These are phyloP conservation scores for Backusella circina DNA, from an alignment of 192 early-diverging fungal genomes.

Conservation along the genomic window DNA sequence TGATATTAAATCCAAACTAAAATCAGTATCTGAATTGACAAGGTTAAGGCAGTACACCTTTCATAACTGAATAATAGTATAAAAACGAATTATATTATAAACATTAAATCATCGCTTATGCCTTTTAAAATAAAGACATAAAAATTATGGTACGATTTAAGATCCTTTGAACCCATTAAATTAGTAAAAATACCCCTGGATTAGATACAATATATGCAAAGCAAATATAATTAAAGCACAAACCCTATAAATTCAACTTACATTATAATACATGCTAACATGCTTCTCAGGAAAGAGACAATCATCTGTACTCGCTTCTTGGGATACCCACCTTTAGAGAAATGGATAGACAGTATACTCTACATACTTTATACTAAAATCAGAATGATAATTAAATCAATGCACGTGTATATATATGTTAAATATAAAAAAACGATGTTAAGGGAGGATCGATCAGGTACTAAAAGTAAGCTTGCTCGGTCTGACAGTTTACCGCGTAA, in stretches of 20 bases:
- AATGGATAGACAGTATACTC: not conserved
- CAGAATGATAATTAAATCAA: not conserved
- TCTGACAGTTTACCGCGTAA: constrained; percentile 4
- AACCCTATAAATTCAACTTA: not conserved
- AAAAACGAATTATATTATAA: not conserved
- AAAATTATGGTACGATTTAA: not conserved
- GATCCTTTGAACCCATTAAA: not conserved
- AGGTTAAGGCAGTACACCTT: not conserved
- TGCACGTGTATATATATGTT: not conserved
- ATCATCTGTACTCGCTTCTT: not conserved
- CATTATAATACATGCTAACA: not conserved
- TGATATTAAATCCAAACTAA: not conserved
- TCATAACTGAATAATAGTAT: not conserved
- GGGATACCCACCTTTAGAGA: not conserved
- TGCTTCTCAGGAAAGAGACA: not conserved
- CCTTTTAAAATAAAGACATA: not conserved
- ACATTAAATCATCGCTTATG: not conserved
- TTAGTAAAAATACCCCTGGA: not conserved
- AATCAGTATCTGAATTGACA: not conserved
- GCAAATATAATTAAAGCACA: not conserved
- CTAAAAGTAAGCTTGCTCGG: not conserved
- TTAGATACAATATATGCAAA: not conserved
- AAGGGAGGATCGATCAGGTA: not conserved
- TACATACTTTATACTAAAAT: not conserved
- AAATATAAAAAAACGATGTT: not conserved